Evolutionary conservation across 139 green algal species (phyloP).

Genomic region (Trebouxia sp.): DNA sequence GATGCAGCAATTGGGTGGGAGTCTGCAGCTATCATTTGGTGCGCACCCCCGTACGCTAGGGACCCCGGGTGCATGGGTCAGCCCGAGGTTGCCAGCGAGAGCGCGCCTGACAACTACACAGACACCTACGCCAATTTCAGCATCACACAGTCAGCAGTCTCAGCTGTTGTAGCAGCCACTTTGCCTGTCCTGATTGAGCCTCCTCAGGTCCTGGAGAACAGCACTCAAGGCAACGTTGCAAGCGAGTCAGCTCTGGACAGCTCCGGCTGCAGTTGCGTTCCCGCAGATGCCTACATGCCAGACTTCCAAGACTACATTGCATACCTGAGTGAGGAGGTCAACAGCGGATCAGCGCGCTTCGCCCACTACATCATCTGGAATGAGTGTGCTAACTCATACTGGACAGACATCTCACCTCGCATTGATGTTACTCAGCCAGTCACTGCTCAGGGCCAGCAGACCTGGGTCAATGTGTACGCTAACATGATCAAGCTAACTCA

Average conservation of each 20-base stretch:
- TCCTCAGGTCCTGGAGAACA: background rate
- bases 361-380: slow-evolving; percentile 24
- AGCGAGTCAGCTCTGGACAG: slow-evolving; percentile 22
- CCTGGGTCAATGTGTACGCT: slow-evolving; percentile 14
- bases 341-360: background rate
- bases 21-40: slow-evolving; percentile 27
- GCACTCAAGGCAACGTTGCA: background rate
- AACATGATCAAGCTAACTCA: slow-evolving; percentile 26
- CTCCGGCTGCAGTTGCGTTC: slow-evolving; percentile 24
- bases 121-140: slow-evolving; percentile 14
- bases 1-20: background rate
- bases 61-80: slow-evolving; percentile 5
- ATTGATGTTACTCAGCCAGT: slow-evolving; percentile 10
- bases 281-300: slow-evolving; percentile 15
- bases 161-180: background rate
- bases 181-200: background rate
- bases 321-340: slow-evolving; percentile 18
- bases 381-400: slow-evolving; percentile 15
- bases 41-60: background rate
- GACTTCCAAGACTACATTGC: slow-evolving; percentile 19
- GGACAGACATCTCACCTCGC: slow-evolving; percentile 23
- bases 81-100: slow-evolving; percentile 3
- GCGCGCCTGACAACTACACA: slow-evolving; percentile 6
- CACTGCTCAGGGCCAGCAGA: background rate
- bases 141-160: background rate